phyloP scores from a whole-genome alignment of 176 grass and related monocot genomes.

The Zea mays region DNA sequence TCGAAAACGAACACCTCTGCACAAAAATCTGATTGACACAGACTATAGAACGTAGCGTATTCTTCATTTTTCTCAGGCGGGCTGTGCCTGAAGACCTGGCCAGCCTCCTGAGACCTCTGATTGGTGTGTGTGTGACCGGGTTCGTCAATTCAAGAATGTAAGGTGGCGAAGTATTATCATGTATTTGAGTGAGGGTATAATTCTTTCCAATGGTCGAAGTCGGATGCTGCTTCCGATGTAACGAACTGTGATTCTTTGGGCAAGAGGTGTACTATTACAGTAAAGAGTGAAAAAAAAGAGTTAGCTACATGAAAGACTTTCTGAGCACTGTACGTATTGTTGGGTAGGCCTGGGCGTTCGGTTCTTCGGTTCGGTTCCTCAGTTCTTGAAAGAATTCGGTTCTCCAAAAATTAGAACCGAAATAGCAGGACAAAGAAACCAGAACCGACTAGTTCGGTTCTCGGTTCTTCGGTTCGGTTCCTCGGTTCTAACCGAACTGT shows the following conservation, averaged over 20 bases:
- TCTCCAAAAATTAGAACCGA: too few species aligned
- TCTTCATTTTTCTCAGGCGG: slow-evolving; percentile 31
- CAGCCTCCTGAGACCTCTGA: slow-evolving; percentile 23
- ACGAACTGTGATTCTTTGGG: slow-evolving; percentile 36
- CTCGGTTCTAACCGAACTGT: too few species aligned
- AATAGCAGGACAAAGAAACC: too few species aligned
- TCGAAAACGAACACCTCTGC: slow-evolving; percentile 38
- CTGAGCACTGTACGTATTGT: background rate
- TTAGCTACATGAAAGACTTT: background rate
- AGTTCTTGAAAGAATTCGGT: too few species aligned
- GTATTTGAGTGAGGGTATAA: slow-evolving; percentile 9
- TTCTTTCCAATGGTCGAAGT: slow-evolving; percentile 25
- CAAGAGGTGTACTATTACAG: slow-evolving; percentile 4
- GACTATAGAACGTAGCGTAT: slow-evolving; percentile 37
- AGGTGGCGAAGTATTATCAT: slow-evolving; percentile 27
- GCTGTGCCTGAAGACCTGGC: slow-evolving; percentile 27
- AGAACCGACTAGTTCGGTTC: too few species aligned
- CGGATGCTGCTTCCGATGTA: slow-evolving; percentile 24
- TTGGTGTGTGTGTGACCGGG: background rate
- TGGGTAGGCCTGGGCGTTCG: too few species aligned
- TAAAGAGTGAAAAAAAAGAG: background rate
- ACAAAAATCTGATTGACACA: slow-evolving; percentile 46
- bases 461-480: too few species aligned
- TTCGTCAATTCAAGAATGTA: slow-evolving; percentile 34
- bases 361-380: too few species aligned